Conservation (phyloP, 1,139 yeast species). For the Taphrina communis region DNA sequence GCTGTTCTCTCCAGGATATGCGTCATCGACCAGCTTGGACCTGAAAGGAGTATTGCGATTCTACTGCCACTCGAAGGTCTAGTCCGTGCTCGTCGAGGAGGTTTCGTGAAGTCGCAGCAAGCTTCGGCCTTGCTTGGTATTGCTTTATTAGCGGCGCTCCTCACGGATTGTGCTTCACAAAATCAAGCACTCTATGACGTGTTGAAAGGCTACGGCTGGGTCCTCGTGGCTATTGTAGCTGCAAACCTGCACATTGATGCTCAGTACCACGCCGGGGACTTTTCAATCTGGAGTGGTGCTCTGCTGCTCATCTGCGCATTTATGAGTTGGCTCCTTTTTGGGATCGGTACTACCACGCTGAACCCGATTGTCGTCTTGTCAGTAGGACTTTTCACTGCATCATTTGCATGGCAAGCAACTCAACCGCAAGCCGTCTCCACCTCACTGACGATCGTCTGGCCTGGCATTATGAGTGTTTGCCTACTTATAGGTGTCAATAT, state of each 20-base stretch:
- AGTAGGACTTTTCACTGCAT: neutral
- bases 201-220: constrained; percentile 7
- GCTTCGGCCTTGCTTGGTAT: neutral
- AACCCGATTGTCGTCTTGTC: neutral
- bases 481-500: neutral
- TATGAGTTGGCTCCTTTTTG: neutral
- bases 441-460: constrained; percentile 12
- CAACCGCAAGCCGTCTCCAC: constrained; percentile 26
- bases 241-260: neutral
- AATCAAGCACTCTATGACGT: neutral
- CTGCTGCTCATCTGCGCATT: neutral
- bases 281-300: constrained; percentile 7
- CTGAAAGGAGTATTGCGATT: constrained; percentile 15
- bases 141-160: neutral
- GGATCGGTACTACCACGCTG: neutral
- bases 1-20: constrained; percentile 6
- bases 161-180: neutral
- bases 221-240: constrained; percentile 1
- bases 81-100: constrained; percentile 13
- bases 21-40: constrained; percentile 7
- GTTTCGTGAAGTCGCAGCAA: constrained; percentile 3
- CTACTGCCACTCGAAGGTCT: constrained; percentile 14
- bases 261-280: neutral
- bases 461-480: neutral
- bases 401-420: constrained; percentile 11